Percentiles rank a stretch among this genome's conserved stretches.
Conservation (phyloP, 805 yeast genomes). For the Blastobotrys robertii region DNA sequence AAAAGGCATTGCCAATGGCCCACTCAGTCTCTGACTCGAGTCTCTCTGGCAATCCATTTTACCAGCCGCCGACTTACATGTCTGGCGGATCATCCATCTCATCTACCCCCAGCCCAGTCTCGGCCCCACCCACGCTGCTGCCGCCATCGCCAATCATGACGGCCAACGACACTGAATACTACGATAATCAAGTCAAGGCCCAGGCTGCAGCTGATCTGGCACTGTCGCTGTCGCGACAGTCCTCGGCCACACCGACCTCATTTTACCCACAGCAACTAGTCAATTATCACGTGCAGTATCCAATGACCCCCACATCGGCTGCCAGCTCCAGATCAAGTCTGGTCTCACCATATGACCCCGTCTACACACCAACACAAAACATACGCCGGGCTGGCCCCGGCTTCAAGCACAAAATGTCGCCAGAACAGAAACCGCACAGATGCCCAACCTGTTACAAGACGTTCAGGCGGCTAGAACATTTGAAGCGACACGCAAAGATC, state of each 20-base stretch:
- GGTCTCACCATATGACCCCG: neutral
- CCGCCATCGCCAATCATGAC: conserved; percentile 5
- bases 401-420: conserved; percentile 1
- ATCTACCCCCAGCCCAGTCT: conserved; percentile 1
- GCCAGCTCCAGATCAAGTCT: neutral
- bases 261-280: neutral
- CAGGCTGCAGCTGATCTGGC: conserved; percentile 4
- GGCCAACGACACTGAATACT: conserved; percentile 1
- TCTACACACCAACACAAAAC: neutral
- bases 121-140: neutral
- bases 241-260: too few species aligned
- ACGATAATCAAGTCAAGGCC: neutral
- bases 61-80: conserved; percentile 22
- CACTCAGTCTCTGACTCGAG: conserved; percentile 2
- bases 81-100: conserved; percentile 1
- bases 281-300: neutral
- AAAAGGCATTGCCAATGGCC: conserved; percentile 1
- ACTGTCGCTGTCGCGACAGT: neutral
- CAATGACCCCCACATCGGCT: conserved; percentile 1
- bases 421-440: conserved; percentile 9
- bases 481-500: conserved; percentile 51
- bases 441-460: conserved; percentile 30
- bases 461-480: conserved; percentile 34
- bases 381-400: conserved; percentile 4
- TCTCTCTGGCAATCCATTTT: conserved; percentile 27